Percentiles rank a stretch among this genome's conserved stretches.
Conservation (phyloP, 2,329 filamentous ascomycete species). For the Arthrobotrys megalospora region DNA sequence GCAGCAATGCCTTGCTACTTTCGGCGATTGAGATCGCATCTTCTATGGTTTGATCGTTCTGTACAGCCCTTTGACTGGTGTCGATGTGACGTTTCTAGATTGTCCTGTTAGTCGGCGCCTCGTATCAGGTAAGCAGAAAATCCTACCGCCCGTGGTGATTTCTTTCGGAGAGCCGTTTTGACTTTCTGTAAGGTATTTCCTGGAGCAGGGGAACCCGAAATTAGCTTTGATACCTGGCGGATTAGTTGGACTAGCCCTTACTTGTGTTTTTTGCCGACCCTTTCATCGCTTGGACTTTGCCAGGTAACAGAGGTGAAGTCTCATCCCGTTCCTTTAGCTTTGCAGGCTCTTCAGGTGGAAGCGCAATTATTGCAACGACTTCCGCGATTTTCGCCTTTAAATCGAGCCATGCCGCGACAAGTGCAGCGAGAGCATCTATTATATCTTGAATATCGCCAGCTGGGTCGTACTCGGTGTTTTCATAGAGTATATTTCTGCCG, state of each 20-base stretch:
- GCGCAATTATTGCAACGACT: slow-evolving; percentile 11
- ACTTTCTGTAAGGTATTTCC: neutral
- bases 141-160: neutral
- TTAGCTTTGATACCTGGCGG: too few relatives aligned
- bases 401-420: slow-evolving; percentile 17
- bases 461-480: slow-evolving; percentile 29
- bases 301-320: neutral
- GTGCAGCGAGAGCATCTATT: slow-evolving; percentile 6
- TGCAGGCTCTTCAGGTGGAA: neutral
- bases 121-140: neutral
- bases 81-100: neutral
- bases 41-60: neutral
- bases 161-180: neutral
- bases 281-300: slow-evolving; percentile 22
- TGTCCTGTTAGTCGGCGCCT: neutral
- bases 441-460: slow-evolving; percentile 12
- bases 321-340: neutral
- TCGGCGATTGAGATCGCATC: neutral
- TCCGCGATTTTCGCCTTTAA: slow-evolving; percentile 11
- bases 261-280: slow-evolving; percentile 15
- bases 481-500: slow-evolving; percentile 17
- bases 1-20: neutral
- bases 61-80: neutral
- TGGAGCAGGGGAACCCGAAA: too few relatives aligned
- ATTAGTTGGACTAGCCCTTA: neutral